These are phyloP conservation scores for Colletotrichum agaves DNA, from an alignment of 2,329 filamentous ascomycete genomes.

Conservation along the genomic window DNA sequence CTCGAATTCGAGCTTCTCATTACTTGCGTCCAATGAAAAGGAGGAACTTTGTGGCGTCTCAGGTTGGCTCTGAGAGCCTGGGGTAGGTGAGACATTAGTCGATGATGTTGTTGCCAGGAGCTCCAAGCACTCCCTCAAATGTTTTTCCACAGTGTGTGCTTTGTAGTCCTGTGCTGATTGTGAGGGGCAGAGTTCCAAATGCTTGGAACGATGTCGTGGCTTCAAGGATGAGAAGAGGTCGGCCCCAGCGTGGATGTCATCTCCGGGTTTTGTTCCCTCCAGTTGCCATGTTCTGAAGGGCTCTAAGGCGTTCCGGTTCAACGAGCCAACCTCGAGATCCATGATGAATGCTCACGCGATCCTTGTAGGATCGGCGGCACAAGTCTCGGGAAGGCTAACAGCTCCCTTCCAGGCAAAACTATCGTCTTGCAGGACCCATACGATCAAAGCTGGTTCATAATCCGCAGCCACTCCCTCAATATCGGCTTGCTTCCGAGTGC, in stretches of 20 bases:
- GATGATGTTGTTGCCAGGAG: background rate
- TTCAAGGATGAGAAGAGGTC: constrained; percentile 17
- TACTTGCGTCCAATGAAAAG: background rate
- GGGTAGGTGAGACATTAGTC: background rate
- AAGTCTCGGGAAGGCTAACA: background rate
- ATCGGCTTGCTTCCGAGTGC: background rate
- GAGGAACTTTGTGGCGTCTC: background rate
- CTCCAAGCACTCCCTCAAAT: background rate
- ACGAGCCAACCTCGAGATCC: constrained; percentile 31
- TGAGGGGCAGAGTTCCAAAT: background rate
- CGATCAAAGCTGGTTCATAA: constrained; percentile 13
- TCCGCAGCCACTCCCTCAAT: constrained; percentile 12
- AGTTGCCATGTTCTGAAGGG: constrained; percentile 30
- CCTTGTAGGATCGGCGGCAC: background rate
- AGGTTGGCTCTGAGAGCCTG: background rate
- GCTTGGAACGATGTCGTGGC: constrained; percentile 2
- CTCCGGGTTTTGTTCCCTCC: background rate
- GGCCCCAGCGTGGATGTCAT: constrained; percentile 4
- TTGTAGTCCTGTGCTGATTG: background rate
- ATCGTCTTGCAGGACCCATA: background rate
- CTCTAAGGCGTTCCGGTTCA: constrained; percentile 24
- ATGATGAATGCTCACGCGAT: background rate
- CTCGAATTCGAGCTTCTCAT: constrained; percentile 12
- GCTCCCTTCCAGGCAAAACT: background rate
- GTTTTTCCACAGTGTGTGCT: background rate